Base-by-base conservation (phyloP, 495 filamentous ascomycete species). In the Penicillium odoratum region DNA sequence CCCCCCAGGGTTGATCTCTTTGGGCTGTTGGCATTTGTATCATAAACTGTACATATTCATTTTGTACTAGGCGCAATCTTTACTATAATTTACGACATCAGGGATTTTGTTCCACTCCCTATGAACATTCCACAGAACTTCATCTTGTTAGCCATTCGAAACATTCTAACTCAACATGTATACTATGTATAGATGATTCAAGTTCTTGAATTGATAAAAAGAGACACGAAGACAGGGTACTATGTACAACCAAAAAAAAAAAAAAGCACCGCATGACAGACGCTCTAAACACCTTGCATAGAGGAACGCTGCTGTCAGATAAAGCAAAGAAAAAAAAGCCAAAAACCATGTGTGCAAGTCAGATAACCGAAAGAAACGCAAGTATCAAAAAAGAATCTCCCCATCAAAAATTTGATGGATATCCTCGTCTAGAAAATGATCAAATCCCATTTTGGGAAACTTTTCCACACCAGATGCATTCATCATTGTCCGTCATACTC, bases 221-320 rank as follows among this genome's bases (percentile, higher is more conserved):
- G 46, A 34, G 33, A 52, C 31, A 42, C 36, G 16, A 21, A 51
- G 48, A 52, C n/a, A 16, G 13, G 30, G 30, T 16, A 38, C 44
- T 69, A 72, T 72, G 56, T 72, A 74, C 71, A 69, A 51, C 46
- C 47, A 58, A 50, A 44, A 61, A 52, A 48, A 58, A 50, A 44
- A 61, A 52, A 48, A 56, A 58, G 30, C 42, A 63, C 55, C 54
- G 51, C 55, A 62, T 51, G 48, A 56, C 58, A 67, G 64, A 70
- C 61, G 65, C 70, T 73, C 64, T 66, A 63, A 60, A 69, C 61
- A 64, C 70, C 70, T 70, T 69, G 65, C 62, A 67, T 34, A 65
- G 33, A 64, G 30, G 44, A 53, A 63, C 53, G 66, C 66, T 69
- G 58, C 62, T 58, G 50, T 48, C 51, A 58, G 38, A 48, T 33